Conservation (phyloP, 1,284 basidiomycete species). For the Cutaneotrichosporon mucoides region DNA sequence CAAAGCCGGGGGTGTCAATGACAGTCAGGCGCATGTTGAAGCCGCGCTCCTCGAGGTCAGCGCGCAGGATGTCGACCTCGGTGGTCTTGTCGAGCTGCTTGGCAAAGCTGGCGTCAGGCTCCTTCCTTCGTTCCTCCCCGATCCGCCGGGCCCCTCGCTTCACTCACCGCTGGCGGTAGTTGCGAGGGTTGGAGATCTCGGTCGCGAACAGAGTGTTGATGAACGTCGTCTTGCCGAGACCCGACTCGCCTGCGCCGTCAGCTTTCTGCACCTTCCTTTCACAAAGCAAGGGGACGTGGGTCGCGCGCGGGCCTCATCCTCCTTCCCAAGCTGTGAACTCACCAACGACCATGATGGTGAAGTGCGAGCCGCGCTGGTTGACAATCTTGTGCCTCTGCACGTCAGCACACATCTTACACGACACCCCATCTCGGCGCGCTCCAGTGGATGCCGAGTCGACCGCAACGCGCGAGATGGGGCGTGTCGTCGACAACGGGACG, state of each 20-base stretch:
- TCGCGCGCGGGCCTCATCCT: background rate
- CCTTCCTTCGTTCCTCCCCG: no score
- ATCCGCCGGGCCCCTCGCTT: background rate
- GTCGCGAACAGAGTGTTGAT: slow-evolving; percentile 99
- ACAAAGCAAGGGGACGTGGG: background rate
- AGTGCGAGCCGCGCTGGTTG: slow-evolving; percentile 93
- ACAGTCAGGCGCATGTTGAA: slow-evolving; percentile 99
- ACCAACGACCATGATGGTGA: slow-evolving; percentile 99
- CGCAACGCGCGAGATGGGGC: no score
- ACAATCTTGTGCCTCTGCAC: slow-evolving; percentile 90
- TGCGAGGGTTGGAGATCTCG: slow-evolving; percentile 86
- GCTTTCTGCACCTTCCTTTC: background rate
- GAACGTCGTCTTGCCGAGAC: slow-evolving; percentile 88
- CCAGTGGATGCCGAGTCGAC: no score
- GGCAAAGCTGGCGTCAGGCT: slow-evolving; percentile 58
- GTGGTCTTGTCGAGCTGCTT: slow-evolving; percentile 99
- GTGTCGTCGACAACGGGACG: slow-evolving; percentile 25
- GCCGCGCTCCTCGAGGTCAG: slow-evolving; percentile 95
- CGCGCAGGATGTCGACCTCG: slow-evolving; percentile 94
- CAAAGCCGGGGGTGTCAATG: slow-evolving; percentile 97
- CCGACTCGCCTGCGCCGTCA: slow-evolving; percentile 71
- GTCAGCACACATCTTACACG: slow-evolving; percentile 12
- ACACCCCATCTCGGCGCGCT: no score
- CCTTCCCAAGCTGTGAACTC: slow-evolving; percentile 45
- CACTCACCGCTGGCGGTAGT: slow-evolving; percentile 66